Conservation (phyloP, 805 yeast genomes). For the Metschnikowia santaceciliae region DNA sequence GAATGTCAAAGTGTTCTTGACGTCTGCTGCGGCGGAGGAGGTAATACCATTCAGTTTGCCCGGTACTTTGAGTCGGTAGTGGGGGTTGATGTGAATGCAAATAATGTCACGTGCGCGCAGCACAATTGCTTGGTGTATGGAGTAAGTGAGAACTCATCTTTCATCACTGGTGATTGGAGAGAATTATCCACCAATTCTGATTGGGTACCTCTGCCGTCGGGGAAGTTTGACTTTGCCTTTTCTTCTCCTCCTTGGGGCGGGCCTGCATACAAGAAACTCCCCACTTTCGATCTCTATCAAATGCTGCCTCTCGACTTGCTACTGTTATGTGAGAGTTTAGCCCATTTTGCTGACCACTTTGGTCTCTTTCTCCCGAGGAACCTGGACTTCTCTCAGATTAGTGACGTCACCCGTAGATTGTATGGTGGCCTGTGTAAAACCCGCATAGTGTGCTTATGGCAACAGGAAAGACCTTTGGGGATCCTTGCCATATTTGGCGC, state of each 20-base stretch:
- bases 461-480: conserved; percentile 14
- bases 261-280: conserved; percentile 45
- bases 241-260: conserved; percentile 94
- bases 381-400: conserved; percentile 49
- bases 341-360: conserved; percentile 42
- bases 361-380: conserved; percentile 64
- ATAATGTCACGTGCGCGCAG: conserved; percentile 60
- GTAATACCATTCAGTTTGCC: conserved; percentile 77
- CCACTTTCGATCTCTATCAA: conserved; percentile 42
- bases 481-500: conserved; percentile 16
- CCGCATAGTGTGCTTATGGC: conserved; percentile 16
- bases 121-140: conserved; percentile 66
- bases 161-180: conserved; percentile 49
- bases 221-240: conserved; percentile 51
- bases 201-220: conserved; percentile 34
- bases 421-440: conserved; percentile 11
- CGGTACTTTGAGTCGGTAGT: conserved; percentile 49
- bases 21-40: conserved; percentile 85
- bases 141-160: conserved; percentile 48
- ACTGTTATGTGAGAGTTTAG: conserved; percentile 41
- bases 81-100: conserved; percentile 59
- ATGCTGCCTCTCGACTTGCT: conserved; percentile 48
- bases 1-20: conserved; percentile 51
- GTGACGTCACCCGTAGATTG: conserved; percentile 42
- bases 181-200: conserved; percentile 21